Base-by-base conservation (phyloP, 140 eudicot genomes). In the Ambrosia hybrid region DNA sequence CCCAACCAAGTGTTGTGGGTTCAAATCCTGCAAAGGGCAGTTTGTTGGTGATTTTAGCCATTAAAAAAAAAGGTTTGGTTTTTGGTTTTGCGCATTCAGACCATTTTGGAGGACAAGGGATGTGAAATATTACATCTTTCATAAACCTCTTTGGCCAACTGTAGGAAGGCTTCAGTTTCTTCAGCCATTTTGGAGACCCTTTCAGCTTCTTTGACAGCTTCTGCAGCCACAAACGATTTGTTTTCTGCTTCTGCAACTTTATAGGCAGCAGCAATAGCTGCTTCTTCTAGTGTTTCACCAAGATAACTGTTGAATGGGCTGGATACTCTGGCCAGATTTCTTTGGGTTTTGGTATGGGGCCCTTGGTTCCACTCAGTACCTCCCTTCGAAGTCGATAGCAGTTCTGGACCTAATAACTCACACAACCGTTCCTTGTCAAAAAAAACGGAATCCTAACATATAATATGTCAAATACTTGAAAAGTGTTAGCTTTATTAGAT, bases 171-270 rank as follows among this genome's bases (percentile, higher is more conserved):
- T 15, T 89, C 87, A 7, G 89, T 65, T 57, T 92, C 98, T 82
- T 89, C 98, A 9, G 88, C 86, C 92, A 92, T 74, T 73, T 73
- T 83, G 58, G 89, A 64, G 34, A 89, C 79, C 68, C 94, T 78
- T 71, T 92, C 98, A 0, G 87, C 83, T 76, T 89, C 96, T 73
- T 80, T 89, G 5, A 86, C 96, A 10, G 98, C 84, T 78, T 86
- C 91, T 33, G 96, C 92, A n/a, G 96, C 95, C 6, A 84, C 87
- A 80, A 74, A 79, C 8, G 91, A 80, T 69, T 89, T 92, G 77
- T 85, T 79, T 80, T 92, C 96, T 12, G 96, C 98, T 67, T 86
- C 98, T 0, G 90, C 96, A 51, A 92, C 74, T 81, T 80, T 83
- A 75, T 81, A 83, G 0, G 96, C 96, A 55, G 98, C 95, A 14